Evolutionary conservation across 768 basidiomycete genomes (phyloP).

Genomic region (Boletus edulis): DNA sequence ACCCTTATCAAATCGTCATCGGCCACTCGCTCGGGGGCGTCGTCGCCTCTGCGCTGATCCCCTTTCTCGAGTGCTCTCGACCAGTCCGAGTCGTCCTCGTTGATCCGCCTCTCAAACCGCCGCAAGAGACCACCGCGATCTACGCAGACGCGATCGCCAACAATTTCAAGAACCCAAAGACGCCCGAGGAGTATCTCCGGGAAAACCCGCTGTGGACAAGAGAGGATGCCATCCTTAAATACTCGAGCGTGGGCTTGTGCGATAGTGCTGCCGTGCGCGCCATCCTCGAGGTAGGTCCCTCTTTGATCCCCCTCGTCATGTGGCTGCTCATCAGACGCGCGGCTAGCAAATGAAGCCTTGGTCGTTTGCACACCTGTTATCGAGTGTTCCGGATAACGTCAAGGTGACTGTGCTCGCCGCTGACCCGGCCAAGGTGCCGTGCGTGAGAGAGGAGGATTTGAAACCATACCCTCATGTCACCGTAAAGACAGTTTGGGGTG

Average conservation of each 20-base stretch:
- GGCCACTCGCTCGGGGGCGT: constrained; percentile 23
- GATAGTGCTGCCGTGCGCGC: constrained; percentile 8
- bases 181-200: not conserved
- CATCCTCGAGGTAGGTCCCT: constrained; percentile 3
- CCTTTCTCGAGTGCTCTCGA: constrained; percentile 7
- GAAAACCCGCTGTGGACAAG: not conserved
- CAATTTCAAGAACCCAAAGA: not conserved
- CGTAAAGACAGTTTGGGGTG: constrained; percentile 1
- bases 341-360: constrained; percentile 22
- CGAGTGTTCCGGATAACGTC: constrained; percentile 6
- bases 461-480: constrained; percentile 4
- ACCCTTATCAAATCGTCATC: constrained; percentile 11
- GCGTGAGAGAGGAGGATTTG: constrained; percentile 1
- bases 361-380: constrained; percentile 15
- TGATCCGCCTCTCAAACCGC: constrained; percentile 15
- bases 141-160: not conserved
- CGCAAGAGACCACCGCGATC: not conserved
- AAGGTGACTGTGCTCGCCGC: constrained; percentile 11
- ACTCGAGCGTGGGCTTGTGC: not conserved
- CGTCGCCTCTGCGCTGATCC: constrained; percentile 12
- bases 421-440: constrained; percentile 6
- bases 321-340: not conserved
- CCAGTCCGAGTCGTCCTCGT: constrained; percentile 13
- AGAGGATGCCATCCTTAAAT: constrained; percentile 1
- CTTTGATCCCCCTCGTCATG: too few relatives aligned